These are phyloP conservation scores for Irineochytrium annulatum DNA, from an alignment of 192 early-diverging fungal species.

Conservation along the genomic window DNA sequence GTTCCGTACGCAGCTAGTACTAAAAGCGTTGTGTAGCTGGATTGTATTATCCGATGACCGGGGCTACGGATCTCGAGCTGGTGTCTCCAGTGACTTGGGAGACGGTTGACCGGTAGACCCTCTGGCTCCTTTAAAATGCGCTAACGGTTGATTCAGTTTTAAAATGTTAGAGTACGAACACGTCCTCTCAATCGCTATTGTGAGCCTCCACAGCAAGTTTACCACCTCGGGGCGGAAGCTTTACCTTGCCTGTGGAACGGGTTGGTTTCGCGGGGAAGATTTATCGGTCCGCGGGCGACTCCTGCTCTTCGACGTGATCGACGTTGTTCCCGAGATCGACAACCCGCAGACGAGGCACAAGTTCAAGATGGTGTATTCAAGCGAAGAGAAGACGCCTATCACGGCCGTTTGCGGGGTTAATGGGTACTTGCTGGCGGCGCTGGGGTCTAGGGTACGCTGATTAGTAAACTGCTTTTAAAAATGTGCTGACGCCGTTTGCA, in stretches of 20 bases:
- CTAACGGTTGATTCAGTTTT: conserved; percentile 43
- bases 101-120: conserved; percentile 69
- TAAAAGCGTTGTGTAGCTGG: conserved; percentile 18
- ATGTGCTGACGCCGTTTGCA: conserved; percentile 15
- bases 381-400: conserved; percentile 85
- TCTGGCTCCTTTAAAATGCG: conserved; percentile 4
- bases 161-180: conserved; percentile 86
- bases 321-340: conserved; percentile 92
- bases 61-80: conserved; percentile 70
- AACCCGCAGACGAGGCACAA: conserved; percentile 92
- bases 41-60: conserved; percentile 53
- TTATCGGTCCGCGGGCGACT: conserved; percentile 81
- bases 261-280: conserved; percentile 86
- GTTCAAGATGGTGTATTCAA: conserved; percentile 75
- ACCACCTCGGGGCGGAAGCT: conserved; percentile 79
- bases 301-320: conserved; percentile 90
- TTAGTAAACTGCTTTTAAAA: conserved; percentile 5
- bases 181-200: conserved; percentile 68
- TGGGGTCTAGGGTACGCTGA: conserved; percentile 80
- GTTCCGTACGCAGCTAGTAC: conserved; percentile 13
- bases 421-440: conserved; percentile 81
- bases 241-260: conserved; percentile 86
- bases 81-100: conserved; percentile 95
- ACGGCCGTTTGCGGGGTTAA: conserved; percentile 79
- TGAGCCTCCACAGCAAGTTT: conserved; percentile 79